Percentiles rank a stretch among this genome's conserved stretches.
Conservation (phyloP, 2,329 filamentous ascomycete species). For the Hypoxylon sp. region DNA sequence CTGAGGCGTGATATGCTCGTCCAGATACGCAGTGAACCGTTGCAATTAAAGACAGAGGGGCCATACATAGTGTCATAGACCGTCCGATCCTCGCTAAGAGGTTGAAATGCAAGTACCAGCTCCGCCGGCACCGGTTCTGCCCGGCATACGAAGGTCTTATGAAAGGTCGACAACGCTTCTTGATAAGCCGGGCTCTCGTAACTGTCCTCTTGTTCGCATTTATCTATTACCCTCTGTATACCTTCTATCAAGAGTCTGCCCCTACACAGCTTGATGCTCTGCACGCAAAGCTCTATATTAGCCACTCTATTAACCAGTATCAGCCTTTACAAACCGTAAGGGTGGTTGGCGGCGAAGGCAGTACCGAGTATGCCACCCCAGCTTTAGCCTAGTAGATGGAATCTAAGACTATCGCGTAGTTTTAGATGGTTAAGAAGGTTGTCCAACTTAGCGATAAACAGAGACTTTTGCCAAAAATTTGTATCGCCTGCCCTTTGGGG, state of each 20-base stretch:
- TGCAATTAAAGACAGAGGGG: constrained; percentile 37
- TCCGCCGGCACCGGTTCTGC: constrained; percentile 37
- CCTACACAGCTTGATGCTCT: constrained; percentile 17
- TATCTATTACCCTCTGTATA: constrained; percentile 30
- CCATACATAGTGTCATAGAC: constrained; percentile 46
- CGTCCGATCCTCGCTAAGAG: constrained; percentile 42
- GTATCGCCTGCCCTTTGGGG: constrained; percentile 34
- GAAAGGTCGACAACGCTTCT: constrained; percentile 25
- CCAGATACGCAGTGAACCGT: constrained; percentile 42
- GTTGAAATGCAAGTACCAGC: constrained; percentile 33
- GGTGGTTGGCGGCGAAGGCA: constrained; percentile 37
- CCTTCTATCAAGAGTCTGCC: constrained; percentile 34
- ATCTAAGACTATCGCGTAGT: constrained; percentile 32
- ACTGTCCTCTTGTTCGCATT: constrained; percentile 33
- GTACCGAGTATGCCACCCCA: constrained; percentile 44
- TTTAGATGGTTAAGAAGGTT: constrained; percentile 40
- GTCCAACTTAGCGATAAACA: constrained; percentile 44
- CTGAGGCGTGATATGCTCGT: constrained; percentile 42
- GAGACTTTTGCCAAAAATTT: constrained; percentile 37
- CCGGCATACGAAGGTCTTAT: constrained; percentile 39
- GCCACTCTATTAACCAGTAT: constrained; percentile 40
- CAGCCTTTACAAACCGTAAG: constrained; percentile 32
- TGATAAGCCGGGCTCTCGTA: constrained; percentile 40
- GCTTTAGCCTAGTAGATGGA: constrained; percentile 44
- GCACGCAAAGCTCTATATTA: constrained; percentile 26